Evolutionary conservation across 805 yeast species (phyloP).

Genomic region (Saccharomycopsis guyanensis): DNA sequence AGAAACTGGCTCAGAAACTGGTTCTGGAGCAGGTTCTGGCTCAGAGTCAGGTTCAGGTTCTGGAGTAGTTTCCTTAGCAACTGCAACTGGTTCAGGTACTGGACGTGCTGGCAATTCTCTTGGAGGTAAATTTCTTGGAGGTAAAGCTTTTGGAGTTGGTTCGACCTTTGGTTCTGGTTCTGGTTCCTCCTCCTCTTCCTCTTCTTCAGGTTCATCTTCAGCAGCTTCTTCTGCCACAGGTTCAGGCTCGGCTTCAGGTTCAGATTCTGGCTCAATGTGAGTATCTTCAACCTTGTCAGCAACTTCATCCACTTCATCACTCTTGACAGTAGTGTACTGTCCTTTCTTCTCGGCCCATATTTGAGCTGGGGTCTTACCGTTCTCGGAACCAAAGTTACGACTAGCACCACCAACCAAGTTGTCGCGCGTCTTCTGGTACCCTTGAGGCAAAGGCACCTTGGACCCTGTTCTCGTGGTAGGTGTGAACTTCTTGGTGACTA

Average conservation of each 20-base stretch:
- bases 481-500: neutral
- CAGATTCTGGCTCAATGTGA: slow-evolving; percentile 24
- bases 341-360: slow-evolving; percentile 91
- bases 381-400: slow-evolving; percentile 51
- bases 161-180: slow-evolving; percentile 23
- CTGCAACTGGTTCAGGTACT: slow-evolving; percentile 25
- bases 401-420: slow-evolving; percentile 52
- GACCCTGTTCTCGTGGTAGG: slow-evolving; percentile 5
- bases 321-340: slow-evolving; percentile 34
- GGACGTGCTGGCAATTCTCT: slow-evolving; percentile 21
- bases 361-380: slow-evolving; percentile 91
- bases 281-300: slow-evolving; percentile 6
- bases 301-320: slow-evolving; percentile 23
- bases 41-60: slow-evolving; percentile 25
- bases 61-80: slow-evolving; percentile 23
- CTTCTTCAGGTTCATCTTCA: slow-evolving; percentile 18
- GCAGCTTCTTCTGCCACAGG: slow-evolving; percentile 12
- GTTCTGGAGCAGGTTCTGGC: slow-evolving; percentile 26
- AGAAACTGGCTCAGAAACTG: slow-evolving; percentile 26
- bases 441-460: slow-evolving; percentile 5
- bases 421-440: slow-evolving; percentile 22
- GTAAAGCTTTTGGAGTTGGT: slow-evolving; percentile 13
- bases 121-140: slow-evolving; percentile 15
- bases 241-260: slow-evolving; percentile 23
- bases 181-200: slow-evolving; percentile 24